Evolutionary conservation across 441 rosid species (phyloP), one percentile per base, ranked within the genome.

Genomic region (Adansonia gregorii): DNA sequence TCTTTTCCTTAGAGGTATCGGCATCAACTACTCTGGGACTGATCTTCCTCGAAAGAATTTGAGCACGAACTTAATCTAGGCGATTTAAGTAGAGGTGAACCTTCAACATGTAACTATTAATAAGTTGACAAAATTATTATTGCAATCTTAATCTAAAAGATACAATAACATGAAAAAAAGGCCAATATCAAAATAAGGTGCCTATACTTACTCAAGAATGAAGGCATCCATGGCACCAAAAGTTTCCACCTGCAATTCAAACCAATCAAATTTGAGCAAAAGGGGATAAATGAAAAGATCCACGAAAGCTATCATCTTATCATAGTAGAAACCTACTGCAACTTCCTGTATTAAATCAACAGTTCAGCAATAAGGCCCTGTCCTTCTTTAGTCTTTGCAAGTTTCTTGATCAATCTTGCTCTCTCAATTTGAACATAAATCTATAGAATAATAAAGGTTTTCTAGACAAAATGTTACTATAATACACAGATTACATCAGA

Each of bases 221-320:
- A 93, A 93, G 2, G 98, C 97, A 74, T 97, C 98, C 98, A 96
- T 96, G 27, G 98, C 98, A 63, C 98, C 99, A 90, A 96, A 96
- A 41, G 98, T 96, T 84, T 96, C 99, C 84, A 95, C 99, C 98
- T 94, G 87, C 55, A 72, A 61, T 39, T 4, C 76, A 86, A 58
- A 69, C 46, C 63, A 58, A 78, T 79, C 55, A 81, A 64, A 73
- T 55, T 3, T n/a, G 56, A 67, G 15, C 43, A 61, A 72, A 56
- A 65, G 22, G 39, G 10, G 6, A 61, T 15, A 49, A 68, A 63
- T 22, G 69, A 8, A n/a, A n/a, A n/a, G n/a, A n/a, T n/a, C n/a
- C n/a, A n/a, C n/a, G 12, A 51, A 20, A 76, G 19, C 6, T 27
- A 76, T 7, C 19, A 73, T n/a, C 31, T 75, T 48, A 49, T 14